Evolutionary conservation across 2,329 filamentous ascomycete species (phyloP).

Genomic region (Diplocarpon mali): DNA sequence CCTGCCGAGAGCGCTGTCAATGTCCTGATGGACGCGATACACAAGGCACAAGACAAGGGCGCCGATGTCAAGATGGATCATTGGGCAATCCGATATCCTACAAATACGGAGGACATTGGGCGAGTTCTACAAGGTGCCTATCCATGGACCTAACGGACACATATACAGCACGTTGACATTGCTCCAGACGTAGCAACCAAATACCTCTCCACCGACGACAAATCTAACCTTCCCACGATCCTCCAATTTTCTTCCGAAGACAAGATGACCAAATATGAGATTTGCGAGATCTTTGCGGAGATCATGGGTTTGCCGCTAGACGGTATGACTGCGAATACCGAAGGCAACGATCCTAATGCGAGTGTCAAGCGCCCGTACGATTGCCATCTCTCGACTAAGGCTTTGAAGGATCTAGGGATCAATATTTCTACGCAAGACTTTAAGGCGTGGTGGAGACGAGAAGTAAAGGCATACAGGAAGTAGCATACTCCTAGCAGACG

Average conservation of each 20-base stretch:
- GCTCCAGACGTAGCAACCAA: slow-evolving; percentile 56
- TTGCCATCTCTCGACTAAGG: slow-evolving; percentile 72
- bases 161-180: neutral
- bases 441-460: slow-evolving; percentile 65
- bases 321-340: slow-evolving; percentile 56
- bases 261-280: slow-evolving; percentile 79
- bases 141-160: slow-evolving; percentile 5
- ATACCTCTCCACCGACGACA: slow-evolving; percentile 44
- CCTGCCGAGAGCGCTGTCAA: slow-evolving; percentile 76
- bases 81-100: slow-evolving; percentile 75
- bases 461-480: slow-evolving; percentile 43
- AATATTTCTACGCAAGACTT: slow-evolving; percentile 67
- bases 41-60: slow-evolving; percentile 56
- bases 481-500: slow-evolving; percentile 2
- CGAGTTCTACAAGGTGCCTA: slow-evolving; percentile 57
- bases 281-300: slow-evolving; percentile 65
- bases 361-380: slow-evolving; percentile 74
- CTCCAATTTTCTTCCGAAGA: slow-evolving; percentile 85
- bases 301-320: slow-evolving; percentile 66
- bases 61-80: slow-evolving; percentile 69
- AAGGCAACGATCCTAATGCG: slow-evolving; percentile 61
- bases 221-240: slow-evolving; percentile 49
- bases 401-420: slow-evolving; percentile 61
- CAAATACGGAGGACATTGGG: slow-evolving; percentile 78
- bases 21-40: slow-evolving; percentile 63